Base-by-base conservation (phyloP, 306 rosid species). In the Quercus dentata region DNA sequence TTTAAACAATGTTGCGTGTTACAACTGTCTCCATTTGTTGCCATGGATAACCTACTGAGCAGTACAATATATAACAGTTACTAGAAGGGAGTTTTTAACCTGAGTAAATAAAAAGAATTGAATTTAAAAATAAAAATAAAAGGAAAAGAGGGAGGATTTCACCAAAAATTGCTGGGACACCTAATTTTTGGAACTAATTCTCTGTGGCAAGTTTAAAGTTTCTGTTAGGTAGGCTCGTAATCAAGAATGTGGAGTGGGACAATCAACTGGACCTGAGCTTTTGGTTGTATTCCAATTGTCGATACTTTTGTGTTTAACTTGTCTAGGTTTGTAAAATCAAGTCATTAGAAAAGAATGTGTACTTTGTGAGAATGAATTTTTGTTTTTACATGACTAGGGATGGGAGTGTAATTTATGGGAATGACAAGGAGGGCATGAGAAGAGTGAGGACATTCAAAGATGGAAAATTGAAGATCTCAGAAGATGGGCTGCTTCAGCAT, bases 381-480 rank as follows among this genome's bases (percentile, higher is more conserved):
- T n/a, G 20, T 51, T 78, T 72, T 21, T 57, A 49, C 54, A 71
- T 85, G 83, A 69, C 23, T 73, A 90, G 96, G 97, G 97, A 92
- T 85, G 97, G 97, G 49, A 90, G 97, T n/a, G 97, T 89, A 73
- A 75, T 87, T 18, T 87, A 92, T 85, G 97, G 97, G 76, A 92
- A 88, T 65, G 61, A 89, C 59, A 56, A 79, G 35, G 86, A 79
- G 33, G 92, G 90, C 21, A 82, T 89, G 92, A 64, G 21, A 59
- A 89, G 89, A 85, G 97, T 91, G 54, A 89, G 92, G 71, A 59
- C 88, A 67, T 92, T 85, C 84, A 83, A 76, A 86, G 92, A 90
- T 55, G 94, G 96, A 69, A 92, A 88, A 78, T 61, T 92, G 84
- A 92, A 83, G 87, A 80, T 84, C 1, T 76, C 91, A 15, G 85